These are phyloP conservation scores for Lachnellula suecica DNA, from an alignment of 2,329 filamentous ascomycete genomes.

Conservation along the genomic window DNA sequence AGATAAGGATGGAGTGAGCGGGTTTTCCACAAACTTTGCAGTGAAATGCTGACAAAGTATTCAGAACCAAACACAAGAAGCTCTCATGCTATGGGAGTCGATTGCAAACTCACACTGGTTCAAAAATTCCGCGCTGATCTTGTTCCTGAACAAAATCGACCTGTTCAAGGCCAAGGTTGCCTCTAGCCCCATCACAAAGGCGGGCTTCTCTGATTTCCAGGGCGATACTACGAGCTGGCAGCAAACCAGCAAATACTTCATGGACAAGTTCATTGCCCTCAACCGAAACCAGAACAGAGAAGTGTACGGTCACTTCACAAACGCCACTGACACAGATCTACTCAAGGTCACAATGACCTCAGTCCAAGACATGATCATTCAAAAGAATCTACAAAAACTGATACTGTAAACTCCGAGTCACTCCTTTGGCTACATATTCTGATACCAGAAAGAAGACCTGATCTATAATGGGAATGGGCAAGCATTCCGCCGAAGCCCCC, in stretches of 20 bases:
- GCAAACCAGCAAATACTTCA: slow-evolving; percentile 76
- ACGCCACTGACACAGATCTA: slow-evolving; percentile 67
- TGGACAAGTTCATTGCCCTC: slow-evolving; percentile 75
- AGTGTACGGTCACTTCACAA: slow-evolving; percentile 59
- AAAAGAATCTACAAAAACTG: slow-evolving; percentile 77
- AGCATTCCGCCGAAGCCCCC: not conserved
- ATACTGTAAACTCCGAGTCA: slow-evolving; percentile 54
- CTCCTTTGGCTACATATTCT: not conserved
- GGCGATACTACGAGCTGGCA: slow-evolving; percentile 71
- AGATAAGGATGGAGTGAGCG: slow-evolving; percentile 88
- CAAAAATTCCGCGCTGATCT: slow-evolving; percentile 75
- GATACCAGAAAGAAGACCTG: not conserved
- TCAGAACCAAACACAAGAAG: slow-evolving; percentile 90
- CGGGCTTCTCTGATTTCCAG: slow-evolving; percentile 77
- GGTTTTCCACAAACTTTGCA: not conserved
- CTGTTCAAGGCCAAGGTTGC: slow-evolving; percentile 76
- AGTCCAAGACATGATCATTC: slow-evolving; percentile 85
- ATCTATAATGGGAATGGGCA: not conserved
- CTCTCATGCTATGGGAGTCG: slow-evolving; percentile 82
- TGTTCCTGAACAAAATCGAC: slow-evolving; percentile 88
- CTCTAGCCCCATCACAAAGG: slow-evolving; percentile 68
- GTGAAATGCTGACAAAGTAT: slow-evolving; percentile 20
- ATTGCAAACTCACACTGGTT: slow-evolving; percentile 88
- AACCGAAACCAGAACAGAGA: slow-evolving; percentile 62
- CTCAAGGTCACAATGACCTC: slow-evolving; percentile 85